Evolutionary conservation across 805 yeast genomes (phyloP), one percentile per base, ranked within the genome.

Genomic region (Vanderwaltozyma tropicalis): DNA sequence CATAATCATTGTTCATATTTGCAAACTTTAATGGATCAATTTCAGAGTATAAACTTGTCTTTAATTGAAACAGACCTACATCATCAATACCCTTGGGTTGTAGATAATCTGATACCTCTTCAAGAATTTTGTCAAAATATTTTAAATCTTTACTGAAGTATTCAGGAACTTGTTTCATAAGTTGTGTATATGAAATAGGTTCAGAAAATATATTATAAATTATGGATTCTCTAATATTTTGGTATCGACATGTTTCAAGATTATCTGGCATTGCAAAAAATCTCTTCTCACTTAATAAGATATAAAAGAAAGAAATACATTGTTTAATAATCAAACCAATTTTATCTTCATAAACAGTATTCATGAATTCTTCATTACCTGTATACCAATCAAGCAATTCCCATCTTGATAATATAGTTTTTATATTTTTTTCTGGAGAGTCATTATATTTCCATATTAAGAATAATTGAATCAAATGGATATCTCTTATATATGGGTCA

Each of bases 311-410:
- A 22, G 78, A 74, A 34, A 87, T 52, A 43, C 85, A 78, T 48
- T 85, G 95, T 50, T 88, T 96, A 16, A 86, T 63, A 61, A 89
- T 72, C 40, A 74, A 72, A 3, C 69, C 63, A 1, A 76, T 62
- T 41, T 64, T 66, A 18, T 59, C 64, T 30, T 69, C 73, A 24
- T 64, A 66, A 12, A 71, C 73, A 17, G 77, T 78, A 24, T 68
- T 62, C 2, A 48, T 50, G 13, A 47, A 47, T 4, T 46, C 42
- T 3, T 50, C 50, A 2, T 62, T 57, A 16, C 69, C 67, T 17
- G 42, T 41, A 44, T 59, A 71, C 81, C 80, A 75, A 4, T 58
- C 59, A 8, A 64, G 44, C n/a, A 81, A 45, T 43, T 72, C 83
- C 74, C 80, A 81, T 45, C 83, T 66, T 36, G 60, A 79, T 67